phyloP scores from a whole-genome alignment of 768 basidiomycete genomes.

The Boletus tomentosulus region DNA sequence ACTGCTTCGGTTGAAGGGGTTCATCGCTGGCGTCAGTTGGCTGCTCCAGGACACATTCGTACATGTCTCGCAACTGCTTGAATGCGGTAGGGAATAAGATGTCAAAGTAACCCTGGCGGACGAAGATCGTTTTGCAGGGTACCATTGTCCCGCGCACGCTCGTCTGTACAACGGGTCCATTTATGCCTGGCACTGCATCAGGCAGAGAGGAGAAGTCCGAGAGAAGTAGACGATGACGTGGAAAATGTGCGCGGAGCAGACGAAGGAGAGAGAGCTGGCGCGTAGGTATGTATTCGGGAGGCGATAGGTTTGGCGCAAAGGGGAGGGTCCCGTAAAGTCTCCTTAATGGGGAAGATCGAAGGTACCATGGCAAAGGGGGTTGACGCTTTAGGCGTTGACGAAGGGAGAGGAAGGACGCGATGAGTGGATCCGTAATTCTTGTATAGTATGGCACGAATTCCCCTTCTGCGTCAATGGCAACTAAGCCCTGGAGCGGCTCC shows the following conservation, averaged over 20 bases:
- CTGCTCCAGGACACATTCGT: conserved; percentile 74
- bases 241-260: conserved; percentile 78
- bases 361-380: conserved; percentile 55
- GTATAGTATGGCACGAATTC: conserved; percentile 85
- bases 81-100: conserved; percentile 98
- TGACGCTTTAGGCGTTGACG: conserved; percentile 56
- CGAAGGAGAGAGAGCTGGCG: conserved; percentile 82
- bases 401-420: conserved; percentile 70
- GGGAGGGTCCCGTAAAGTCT: conserved; percentile 68
- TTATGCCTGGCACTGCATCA: conserved; percentile 63
- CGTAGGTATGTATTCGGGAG: conserved; percentile 90
- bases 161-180: conserved; percentile 94
- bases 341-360: conserved; percentile 53
- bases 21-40: conserved; percentile 33
- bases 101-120: conserved; percentile 95
- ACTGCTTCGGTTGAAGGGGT: conserved; percentile 25
- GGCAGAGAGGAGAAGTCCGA: conserved; percentile 90
- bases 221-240: conserved; percentile 88
- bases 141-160: conserved; percentile 80
- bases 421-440: conserved; percentile 79
- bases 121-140: conserved; percentile 85
- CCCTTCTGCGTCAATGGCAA: conserved; percentile 73
- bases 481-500: conserved; percentile 78
- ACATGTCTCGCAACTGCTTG: conserved; percentile 80
- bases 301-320: conserved; percentile 85